These are phyloP conservation scores for Vinca minor DNA, from an alignment of 257 asterid species.

Conservation along the genomic window DNA sequence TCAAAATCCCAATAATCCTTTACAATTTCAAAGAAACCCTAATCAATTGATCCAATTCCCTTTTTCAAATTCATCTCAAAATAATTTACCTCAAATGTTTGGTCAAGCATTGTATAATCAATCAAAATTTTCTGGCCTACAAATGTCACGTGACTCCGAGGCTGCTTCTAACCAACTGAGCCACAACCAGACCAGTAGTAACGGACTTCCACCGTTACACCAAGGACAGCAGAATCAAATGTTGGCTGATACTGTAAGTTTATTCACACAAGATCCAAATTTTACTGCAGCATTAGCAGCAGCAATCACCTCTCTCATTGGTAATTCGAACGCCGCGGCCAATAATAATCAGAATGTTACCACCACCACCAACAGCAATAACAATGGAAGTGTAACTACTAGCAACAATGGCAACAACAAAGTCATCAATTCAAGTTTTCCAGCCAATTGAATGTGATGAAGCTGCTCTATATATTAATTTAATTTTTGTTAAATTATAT, in stretches of 20 bases:
- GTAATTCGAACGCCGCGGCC: conserved; percentile 29
- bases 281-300: conserved; percentile 73
- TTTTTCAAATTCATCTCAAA: conserved; percentile 37
- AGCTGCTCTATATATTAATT: neutral
- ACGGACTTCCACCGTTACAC: conserved; percentile 17
- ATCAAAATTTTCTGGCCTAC: conserved; percentile 66
- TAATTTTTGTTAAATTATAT: too few relatives aligned
- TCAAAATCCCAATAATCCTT: conserved; percentile 59
- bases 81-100: conserved; percentile 53
- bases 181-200: conserved; percentile 3
- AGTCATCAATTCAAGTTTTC: conserved; percentile 29
- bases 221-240: conserved; percentile 38
- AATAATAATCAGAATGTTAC: conserved; percentile 13
- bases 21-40: conserved; percentile 24
- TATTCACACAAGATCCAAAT: conserved; percentile 67
- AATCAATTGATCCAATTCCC: conserved; percentile 51
- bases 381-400: conserved; percentile 25
- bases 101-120: conserved; percentile 69
- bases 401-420: conserved; percentile 42
- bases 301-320: conserved; percentile 58
- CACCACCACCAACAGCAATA: conserved; percentile 5
- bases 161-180: conserved; percentile 14
- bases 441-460: conserved; percentile 23
- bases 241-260: conserved; percentile 50
- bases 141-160: conserved; percentile 58